phyloP scores from a whole-genome alignment of 225 moss, liverwort and hornwort species.

The Thuidium tamariscinum region DNA sequence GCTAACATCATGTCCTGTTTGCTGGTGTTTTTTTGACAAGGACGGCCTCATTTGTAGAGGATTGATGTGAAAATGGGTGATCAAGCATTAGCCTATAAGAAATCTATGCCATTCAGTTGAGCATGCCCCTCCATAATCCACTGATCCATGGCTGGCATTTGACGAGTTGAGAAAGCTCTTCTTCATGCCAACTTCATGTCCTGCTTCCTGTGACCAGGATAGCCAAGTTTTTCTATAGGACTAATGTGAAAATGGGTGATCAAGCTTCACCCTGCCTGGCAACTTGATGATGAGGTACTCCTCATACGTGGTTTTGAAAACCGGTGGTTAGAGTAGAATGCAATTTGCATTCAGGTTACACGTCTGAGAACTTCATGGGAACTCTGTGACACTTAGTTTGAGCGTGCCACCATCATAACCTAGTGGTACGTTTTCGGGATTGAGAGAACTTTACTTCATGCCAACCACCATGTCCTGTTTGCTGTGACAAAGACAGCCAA shows the following conservation, averaged over 20 bases:
- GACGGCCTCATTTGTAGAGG: not conserved
- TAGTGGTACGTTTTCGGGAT: not conserved
- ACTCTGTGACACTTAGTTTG: slow-evolving; percentile 7
- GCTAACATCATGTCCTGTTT: not conserved
- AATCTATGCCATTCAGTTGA: not conserved
- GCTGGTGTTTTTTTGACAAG: not conserved
- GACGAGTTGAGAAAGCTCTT: not conserved
- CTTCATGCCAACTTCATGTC: not conserved
- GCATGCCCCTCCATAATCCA: not conserved
- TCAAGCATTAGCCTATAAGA: not conserved
- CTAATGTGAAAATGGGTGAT: not conserved
- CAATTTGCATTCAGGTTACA: not conserved
- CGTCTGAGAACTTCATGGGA: not conserved
- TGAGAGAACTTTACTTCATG: not conserved
- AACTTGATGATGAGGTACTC: not conserved
- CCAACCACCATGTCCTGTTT: not conserved
- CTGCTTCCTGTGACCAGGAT: not conserved
- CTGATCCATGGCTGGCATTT: not conserved
- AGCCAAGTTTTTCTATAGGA: not conserved
- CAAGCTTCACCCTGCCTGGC: not conserved
- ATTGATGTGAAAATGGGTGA: not conserved
- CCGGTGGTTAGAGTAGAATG: not conserved
- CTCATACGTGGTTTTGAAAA: not conserved
- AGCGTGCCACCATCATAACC: not conserved
- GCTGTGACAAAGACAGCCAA: not conserved